Evolutionary conservation across 106 monocot species (phyloP), one percentile per base, ranked within the genome.

Genomic region (Amphibolis antarctica): DNA sequence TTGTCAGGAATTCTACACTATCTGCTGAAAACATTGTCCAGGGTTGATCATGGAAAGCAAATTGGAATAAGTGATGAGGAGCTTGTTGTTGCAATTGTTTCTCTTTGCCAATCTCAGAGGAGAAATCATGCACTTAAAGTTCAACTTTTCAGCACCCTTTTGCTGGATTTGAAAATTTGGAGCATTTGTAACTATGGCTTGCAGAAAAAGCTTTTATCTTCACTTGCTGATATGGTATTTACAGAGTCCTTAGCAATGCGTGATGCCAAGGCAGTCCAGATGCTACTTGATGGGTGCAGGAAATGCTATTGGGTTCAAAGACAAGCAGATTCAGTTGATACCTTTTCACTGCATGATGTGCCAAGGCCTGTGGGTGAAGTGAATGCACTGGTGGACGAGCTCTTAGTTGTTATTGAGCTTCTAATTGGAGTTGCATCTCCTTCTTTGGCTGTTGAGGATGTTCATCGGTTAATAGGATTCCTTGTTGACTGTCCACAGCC

Each of bases 211-310:
- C 90, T 90, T 75, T 69, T 98, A 17, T 98, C 87, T 78, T 87
- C 89, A 56, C 96, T 98, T 76, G 84, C 90, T 69, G 96, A 98
- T 78, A 91, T 98, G 90, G 84, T 98, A 21, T 98, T 90, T 75
- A 82, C 90, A 17, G 96, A 98, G 44, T 77, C 78, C 42, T 77
- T 74, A 72, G 84, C 72, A 50, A 86, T 98, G 90, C 77, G 85
- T 21, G 96, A 90, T 78, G 90, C 96, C 6, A 98, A 91, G 77
- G 90, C 90, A 28, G 55, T 98, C 57, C 90, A 91, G 77, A 77
- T 90, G 84, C 84, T 98, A 78, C 90, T 98, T 80, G 96, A 98
- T 84, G 82, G 96, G 19, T 98, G 96, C 69, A 86, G 96, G 66
- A 79, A 74, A 59, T 98, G 96, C 74, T 98, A 82, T 80, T 98